phyloP scores from a whole-genome alignment of 768 basidiomycete species.

The Tylopilus plumbeoviolaceoides region DNA sequence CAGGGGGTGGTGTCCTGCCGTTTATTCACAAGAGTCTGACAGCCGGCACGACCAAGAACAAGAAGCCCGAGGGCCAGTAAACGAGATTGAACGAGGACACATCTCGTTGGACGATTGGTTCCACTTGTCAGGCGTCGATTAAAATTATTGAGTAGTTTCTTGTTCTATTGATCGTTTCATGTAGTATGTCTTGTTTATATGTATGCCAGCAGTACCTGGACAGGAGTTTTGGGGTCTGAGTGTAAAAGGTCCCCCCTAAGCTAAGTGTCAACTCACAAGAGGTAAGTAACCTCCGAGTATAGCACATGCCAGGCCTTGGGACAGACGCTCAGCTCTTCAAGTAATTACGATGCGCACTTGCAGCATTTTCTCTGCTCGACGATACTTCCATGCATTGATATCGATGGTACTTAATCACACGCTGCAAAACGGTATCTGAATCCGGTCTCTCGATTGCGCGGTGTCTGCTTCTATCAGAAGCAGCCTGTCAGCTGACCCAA shows the following conservation, averaged over 20 bases:
- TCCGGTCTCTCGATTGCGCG: no score
- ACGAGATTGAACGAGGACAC: background rate
- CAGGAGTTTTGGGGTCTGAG: background rate
- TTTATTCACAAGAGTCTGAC: slow-evolving; percentile 88
- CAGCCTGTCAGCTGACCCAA: background rate
- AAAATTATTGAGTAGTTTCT: slow-evolving; percentile 19
- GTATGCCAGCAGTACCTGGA: slow-evolving; percentile 3
- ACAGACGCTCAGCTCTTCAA: no score
- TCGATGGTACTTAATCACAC: no score
- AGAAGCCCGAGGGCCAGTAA: slow-evolving; percentile 39
- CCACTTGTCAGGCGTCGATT: background rate
- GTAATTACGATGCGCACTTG: no score
- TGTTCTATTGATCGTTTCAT: slow-evolving; percentile 7
- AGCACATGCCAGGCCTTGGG: no score
- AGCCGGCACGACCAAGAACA: slow-evolving; percentile 40
- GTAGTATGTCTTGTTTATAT: slow-evolving; percentile 12
- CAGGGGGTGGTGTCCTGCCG: slow-evolving; percentile 82
- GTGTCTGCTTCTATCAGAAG: no score
- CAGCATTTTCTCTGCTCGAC: no score
- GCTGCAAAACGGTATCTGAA: no score
- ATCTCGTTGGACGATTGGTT: slow-evolving; percentile 4
- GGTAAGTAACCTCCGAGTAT: no score
- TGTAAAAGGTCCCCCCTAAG: background rate
- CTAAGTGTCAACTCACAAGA: no score
- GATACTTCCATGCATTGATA: no score